phyloP scores from a whole-genome alignment of 2,329 filamentous ascomycete species.

The Knufia fluminis region DNA sequence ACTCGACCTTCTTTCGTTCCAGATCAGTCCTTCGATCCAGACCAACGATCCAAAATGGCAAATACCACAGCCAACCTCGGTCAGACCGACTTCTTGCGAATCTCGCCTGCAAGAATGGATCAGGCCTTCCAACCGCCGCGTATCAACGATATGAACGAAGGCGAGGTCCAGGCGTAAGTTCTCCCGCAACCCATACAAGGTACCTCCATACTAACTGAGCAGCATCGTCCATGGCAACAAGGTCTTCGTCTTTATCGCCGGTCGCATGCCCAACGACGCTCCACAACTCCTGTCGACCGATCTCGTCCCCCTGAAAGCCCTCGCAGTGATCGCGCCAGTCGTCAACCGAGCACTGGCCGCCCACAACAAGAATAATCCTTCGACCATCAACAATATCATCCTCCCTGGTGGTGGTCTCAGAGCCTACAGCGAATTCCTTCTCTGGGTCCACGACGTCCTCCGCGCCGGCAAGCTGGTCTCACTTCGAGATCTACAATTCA shows the following conservation, averaged over 20 bases:
- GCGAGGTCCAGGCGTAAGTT: not conserved
- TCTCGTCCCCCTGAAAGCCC: not conserved
- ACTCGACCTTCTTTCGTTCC: too few species aligned
- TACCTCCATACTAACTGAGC: not conserved
- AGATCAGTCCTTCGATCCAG: too few species aligned
- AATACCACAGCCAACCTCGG: too few species aligned
- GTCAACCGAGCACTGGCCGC: not conserved
- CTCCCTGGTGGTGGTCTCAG: not conserved
- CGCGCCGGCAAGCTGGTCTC: not conserved
- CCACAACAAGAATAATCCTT: not conserved
- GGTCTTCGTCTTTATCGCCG: not conserved
- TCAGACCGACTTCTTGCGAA: too few species aligned
- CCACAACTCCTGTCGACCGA: not conserved
- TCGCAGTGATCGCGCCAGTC: not conserved
- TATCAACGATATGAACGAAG: not conserved
- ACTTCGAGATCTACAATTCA: not conserved
- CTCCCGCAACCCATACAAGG: not conserved
- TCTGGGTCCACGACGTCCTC: not conserved
- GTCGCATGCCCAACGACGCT: not conserved
- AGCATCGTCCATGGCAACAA: not conserved
- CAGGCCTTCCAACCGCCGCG: not conserved
- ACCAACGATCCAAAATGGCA: too few species aligned
- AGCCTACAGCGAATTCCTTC: not conserved
- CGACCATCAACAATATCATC: not conserved
- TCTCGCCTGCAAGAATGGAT: too few species aligned